A percentile compares a stretch with the other conserved stretches of the same genome.
Conservation (phyloP, 2,329 filamentous ascomycete genomes). For the Bipolaris victoriae region DNA sequence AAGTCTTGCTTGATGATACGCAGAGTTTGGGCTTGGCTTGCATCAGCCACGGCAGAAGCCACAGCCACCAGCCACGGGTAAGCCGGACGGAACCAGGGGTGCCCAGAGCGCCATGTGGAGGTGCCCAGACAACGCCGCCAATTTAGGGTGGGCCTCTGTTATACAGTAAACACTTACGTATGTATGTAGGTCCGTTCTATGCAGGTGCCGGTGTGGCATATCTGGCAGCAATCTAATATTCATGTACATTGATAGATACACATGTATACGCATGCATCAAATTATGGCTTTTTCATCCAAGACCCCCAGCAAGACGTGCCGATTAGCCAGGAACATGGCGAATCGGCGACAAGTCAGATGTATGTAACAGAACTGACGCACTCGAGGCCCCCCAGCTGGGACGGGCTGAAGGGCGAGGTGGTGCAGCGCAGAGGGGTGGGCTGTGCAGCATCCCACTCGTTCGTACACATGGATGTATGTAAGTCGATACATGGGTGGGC, state of each 20-base stretch:
- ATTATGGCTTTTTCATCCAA: background rate
- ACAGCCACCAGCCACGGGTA: conserved; percentile 7
- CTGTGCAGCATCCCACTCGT: conserved; percentile 9
- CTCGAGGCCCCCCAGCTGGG: no score
- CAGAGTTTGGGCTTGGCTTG: background rate
- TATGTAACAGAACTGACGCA: no score
- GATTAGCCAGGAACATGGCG: conserved; percentile 8
- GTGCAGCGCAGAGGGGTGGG: background rate
- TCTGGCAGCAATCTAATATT: background rate
- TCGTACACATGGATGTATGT: conserved; percentile 1
- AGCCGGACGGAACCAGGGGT: background rate
- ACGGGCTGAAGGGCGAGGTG: no score
- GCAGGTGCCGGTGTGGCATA: background rate
- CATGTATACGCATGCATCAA: conserved; percentile 7
- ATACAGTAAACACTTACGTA: background rate
- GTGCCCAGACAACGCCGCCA: conserved; percentile 4
- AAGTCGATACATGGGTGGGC: background rate
- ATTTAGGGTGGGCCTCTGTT: background rate
- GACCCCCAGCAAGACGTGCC: background rate
- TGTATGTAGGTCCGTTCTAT: background rate
- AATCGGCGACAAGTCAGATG: background rate
- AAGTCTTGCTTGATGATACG: no score
- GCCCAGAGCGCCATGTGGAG: background rate
- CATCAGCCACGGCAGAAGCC: conserved; percentile 12
- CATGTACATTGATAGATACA: background rate